phyloP scores from a whole-genome alignment of 2,329 filamentous ascomycete species.

The Malbranchea zuffiana region DNA sequence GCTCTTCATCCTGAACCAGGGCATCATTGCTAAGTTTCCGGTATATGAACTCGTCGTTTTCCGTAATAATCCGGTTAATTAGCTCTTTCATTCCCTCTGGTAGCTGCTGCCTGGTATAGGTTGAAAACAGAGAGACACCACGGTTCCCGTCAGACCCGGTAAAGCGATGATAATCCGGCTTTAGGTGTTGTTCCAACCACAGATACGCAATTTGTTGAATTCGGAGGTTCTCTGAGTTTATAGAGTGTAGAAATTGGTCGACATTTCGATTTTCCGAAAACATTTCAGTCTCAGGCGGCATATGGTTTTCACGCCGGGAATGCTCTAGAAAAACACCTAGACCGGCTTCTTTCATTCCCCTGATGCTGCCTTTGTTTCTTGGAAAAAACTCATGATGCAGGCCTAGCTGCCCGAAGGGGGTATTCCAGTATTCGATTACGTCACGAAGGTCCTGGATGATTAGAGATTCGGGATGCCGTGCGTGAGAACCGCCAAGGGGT shows the following conservation, averaged over 20 bases:
- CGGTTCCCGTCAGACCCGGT: slow-evolving; percentile 7
- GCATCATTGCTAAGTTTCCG: slow-evolving; percentile 21
- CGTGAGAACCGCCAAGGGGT: slow-evolving; percentile 9
- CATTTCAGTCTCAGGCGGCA: slow-evolving; percentile 29
- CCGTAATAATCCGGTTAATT: slow-evolving; percentile 43
- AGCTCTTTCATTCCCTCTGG: slow-evolving; percentile 45
- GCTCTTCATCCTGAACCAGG: background rate
- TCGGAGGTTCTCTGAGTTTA: slow-evolving; percentile 40
- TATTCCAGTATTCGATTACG: slow-evolving; percentile 35
- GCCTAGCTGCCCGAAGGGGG: slow-evolving; percentile 35
- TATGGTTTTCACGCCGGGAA: slow-evolving; percentile 37
- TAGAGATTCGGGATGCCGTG: slow-evolving; percentile 6
- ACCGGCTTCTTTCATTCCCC: slow-evolving; percentile 38
- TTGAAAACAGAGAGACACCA: slow-evolving; percentile 13
- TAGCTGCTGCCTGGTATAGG: slow-evolving; percentile 47
- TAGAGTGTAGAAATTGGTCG: slow-evolving; percentile 30
- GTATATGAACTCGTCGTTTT: slow-evolving; percentile 45
- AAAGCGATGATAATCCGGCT: slow-evolving; percentile 26
- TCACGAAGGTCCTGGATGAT: slow-evolving; percentile 27
- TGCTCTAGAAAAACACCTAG: slow-evolving; percentile 48
- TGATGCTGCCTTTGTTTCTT: slow-evolving; percentile 37
- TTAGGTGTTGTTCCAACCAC: slow-evolving; percentile 45
- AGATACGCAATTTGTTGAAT: slow-evolving; percentile 43
- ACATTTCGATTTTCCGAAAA: slow-evolving; percentile 31
- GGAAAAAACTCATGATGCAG: slow-evolving; percentile 41